Evolutionary conservation across 495 filamentous ascomycete genomes (phyloP).

Genomic region (Parachaetomium inaequale): DNA sequence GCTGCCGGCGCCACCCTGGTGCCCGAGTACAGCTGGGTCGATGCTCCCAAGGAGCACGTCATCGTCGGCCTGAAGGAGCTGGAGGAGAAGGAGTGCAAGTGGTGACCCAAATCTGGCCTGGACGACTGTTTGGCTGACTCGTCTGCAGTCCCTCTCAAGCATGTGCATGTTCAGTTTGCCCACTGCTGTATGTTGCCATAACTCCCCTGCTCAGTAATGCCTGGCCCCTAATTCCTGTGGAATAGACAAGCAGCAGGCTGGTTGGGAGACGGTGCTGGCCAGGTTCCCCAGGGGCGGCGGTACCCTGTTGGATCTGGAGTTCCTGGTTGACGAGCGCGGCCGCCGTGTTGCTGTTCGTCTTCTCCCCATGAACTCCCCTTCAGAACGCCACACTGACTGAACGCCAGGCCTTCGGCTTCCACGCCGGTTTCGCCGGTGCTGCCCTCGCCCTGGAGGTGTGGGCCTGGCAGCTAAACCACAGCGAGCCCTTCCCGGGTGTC

Average conservation of each 20-base stretch:
- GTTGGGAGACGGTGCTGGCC: constrained; percentile 77
- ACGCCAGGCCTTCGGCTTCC: constrained; percentile 56
- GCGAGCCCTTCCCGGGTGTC: constrained; percentile 62
- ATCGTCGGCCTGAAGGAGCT: constrained; percentile 94
- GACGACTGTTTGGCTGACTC: not conserved
- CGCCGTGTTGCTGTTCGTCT: constrained; percentile 64
- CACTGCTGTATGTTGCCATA: constrained; percentile 41
- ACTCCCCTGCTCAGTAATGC: constrained; percentile 24
- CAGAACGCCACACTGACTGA: not conserved
- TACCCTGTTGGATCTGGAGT: constrained; percentile 85
- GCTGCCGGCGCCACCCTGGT: constrained; percentile 71
- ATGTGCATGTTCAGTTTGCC: constrained; percentile 83
- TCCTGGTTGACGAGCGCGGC: constrained; percentile 75
- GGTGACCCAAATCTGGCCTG: not conserved
- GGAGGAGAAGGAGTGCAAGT: constrained; percentile 72
- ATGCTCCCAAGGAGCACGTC: constrained; percentile 72
- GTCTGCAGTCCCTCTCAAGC: constrained; percentile 67
- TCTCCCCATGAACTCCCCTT: not conserved
- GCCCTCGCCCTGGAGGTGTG: constrained; percentile 81
- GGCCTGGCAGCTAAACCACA: constrained; percentile 80
- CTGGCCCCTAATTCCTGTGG: not conserved
- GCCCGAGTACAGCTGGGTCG: constrained; percentile 72
- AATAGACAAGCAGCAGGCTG: constrained; percentile 83
- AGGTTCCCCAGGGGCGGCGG: constrained; percentile 81
- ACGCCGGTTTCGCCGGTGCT: constrained; percentile 77